Conservation (phyloP, 1,139 yeast genomes). For the Yamadazyma taylorii region DNA sequence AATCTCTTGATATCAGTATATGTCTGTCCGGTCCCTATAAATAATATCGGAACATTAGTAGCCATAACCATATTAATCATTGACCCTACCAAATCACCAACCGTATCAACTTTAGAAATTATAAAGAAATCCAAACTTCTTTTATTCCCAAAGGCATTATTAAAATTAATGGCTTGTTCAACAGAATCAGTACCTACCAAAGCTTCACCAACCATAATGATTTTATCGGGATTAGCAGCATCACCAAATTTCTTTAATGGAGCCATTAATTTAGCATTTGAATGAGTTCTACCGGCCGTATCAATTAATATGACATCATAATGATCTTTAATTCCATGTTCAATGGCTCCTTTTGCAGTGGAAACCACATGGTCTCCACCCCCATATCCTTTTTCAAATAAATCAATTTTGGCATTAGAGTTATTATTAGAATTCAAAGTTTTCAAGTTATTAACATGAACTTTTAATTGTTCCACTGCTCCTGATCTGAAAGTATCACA, state of each 20-base stretch:
- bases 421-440: conserved; percentile 37
- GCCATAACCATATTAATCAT: conserved; percentile 98
- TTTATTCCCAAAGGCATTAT: conserved; percentile 85
- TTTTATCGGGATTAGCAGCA: conserved; percentile 93
- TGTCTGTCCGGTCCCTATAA: conserved; percentile 96
- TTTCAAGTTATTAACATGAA: conserved; percentile 83
- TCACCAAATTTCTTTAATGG: conserved; percentile 94
- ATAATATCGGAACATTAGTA: conserved; percentile 90
- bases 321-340: conserved; percentile 51
- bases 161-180: conserved; percentile 90
- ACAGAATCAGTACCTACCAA: conserved; percentile 97
- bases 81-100: conserved; percentile 93
- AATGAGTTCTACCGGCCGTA: conserved; percentile 97
- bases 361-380: conserved; percentile 91
- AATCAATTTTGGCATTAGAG: conserved; percentile 62
- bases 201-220: conserved; percentile 98
- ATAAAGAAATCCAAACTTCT: conserved; percentile 87
- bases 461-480: conserved; percentile 94
- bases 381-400: conserved; percentile 95
- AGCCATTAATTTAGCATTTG: conserved; percentile 93
- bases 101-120: conserved; percentile 94
- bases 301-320: conserved; percentile 91
- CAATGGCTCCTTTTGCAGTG: conserved; percentile 92
- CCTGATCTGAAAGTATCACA: conserved; percentile 98
- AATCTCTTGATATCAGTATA: conserved; percentile 93